These are phyloP conservation scores for Lentinus polychrous DNA, from an alignment of 1,284 basidiomycete genomes.

Conservation along the genomic window DNA sequence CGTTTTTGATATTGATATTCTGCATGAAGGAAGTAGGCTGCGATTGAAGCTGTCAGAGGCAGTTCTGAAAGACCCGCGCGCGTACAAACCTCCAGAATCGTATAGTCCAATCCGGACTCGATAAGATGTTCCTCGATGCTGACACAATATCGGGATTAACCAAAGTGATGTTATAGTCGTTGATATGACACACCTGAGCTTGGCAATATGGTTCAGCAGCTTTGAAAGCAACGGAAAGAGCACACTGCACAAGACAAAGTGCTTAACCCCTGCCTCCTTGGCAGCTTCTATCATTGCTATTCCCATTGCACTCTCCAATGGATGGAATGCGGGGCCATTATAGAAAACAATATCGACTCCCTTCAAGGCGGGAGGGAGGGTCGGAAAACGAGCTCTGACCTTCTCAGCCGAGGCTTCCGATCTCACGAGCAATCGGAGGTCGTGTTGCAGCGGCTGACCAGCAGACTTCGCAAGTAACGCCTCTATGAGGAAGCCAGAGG, in stretches of 20 bases:
- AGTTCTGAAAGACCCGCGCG: background rate
- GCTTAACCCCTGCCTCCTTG: constrained; percentile 27
- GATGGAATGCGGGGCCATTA: constrained; percentile 24
- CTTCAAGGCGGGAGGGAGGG: constrained; percentile 21
- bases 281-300: constrained; percentile 32
- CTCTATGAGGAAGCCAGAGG: constrained; percentile 22
- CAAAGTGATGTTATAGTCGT: background rate
- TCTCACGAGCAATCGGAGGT: constrained; percentile 23
- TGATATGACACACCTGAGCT: constrained; percentile 20
- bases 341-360: constrained; percentile 25
- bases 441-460: constrained; percentile 8
- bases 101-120: constrained; percentile 27
- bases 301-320: constrained; percentile 27
- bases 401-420: constrained; percentile 15
- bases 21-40: constrained; percentile 29
- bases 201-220: constrained; percentile 27
- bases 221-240: constrained; percentile 25
- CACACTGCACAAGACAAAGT: constrained; percentile 33
- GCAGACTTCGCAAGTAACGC: constrained; percentile 18
- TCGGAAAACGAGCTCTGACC: constrained; percentile 13
- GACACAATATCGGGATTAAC: background rate
- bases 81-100: constrained; percentile 24
- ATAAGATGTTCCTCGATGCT: constrained; percentile 30
- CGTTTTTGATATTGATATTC: constrained; percentile 21
- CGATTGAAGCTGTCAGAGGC: background rate